Conservation (phyloP, 2,329 filamentous ascomycete genomes). For the Colletotrichum navitas region DNA sequence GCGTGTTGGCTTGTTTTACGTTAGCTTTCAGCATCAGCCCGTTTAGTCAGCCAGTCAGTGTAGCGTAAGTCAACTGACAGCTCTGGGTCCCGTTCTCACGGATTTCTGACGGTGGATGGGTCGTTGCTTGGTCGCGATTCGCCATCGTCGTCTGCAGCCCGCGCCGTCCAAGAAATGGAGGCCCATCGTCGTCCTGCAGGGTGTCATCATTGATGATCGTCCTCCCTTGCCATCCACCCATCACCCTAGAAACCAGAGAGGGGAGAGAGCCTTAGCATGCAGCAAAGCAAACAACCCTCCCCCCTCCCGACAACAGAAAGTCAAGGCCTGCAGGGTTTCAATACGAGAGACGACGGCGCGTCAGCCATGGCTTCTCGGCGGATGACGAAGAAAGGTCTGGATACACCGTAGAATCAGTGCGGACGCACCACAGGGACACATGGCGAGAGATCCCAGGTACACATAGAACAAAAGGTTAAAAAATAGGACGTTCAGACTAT, state of each 20-base stretch:
- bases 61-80: not conserved
- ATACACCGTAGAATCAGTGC: conserved; percentile 1
- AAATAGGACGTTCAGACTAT: conserved; percentile 31
- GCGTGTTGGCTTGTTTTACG: not conserved
- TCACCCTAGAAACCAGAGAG: conserved; percentile 39
- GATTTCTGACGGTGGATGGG: not conserved
- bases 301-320: conserved; percentile 4
- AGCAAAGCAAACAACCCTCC: conserved; percentile 27
- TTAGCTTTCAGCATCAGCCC: conserved; percentile 10
- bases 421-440: not conserved
- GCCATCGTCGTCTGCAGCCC: conserved; percentile 11
- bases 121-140: not conserved
- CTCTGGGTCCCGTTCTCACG: not conserved
- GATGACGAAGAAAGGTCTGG: conserved; percentile 3
- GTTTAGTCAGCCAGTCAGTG: conserved; percentile 1
- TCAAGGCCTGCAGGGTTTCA: conserved; percentile 17
- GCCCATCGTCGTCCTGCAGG: conserved; percentile 37
- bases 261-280: conserved; percentile 22
- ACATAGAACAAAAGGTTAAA: conserved; percentile 11
- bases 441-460: not conserved
- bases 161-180: conserved; percentile 32
- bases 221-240: conserved; percentile 31
- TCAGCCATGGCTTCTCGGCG: conserved; percentile 10
- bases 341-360: conserved; percentile 13
- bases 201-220: conserved; percentile 38